Percentiles rank a stretch among this genome's conserved stretches.
phyloP scores from a whole-genome alignment of 371 early-diverging fungal genomes.

The Apophysomyces trapeziformis region DNA sequence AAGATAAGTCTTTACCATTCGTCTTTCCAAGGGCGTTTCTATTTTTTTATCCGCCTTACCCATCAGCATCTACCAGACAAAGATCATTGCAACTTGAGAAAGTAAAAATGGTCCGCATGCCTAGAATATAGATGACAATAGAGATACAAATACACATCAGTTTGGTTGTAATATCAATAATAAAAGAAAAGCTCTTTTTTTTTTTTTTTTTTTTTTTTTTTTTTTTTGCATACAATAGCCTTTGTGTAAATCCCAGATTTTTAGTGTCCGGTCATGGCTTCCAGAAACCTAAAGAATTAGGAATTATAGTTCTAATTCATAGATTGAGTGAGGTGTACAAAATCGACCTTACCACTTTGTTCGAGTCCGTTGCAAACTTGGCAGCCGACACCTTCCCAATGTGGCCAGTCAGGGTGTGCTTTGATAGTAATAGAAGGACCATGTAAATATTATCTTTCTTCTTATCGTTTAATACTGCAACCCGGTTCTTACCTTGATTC shows the following conservation, averaged over 20 bases:
- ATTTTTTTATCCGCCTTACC: slow-evolving; percentile 36
- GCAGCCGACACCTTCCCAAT: slow-evolving; percentile 92
- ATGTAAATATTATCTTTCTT: no score
- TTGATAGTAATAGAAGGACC: no score
- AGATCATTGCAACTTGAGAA: slow-evolving; percentile 95
- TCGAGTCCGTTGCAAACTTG: slow-evolving; percentile 80
- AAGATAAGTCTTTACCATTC: no score
- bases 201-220: neutral
- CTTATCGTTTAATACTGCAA: no score
- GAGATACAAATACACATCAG: no score
- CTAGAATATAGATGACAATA: no score
- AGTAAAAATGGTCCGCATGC: slow-evolving; percentile 88
- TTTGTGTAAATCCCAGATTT: slow-evolving; percentile 92
- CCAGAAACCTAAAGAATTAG: slow-evolving; percentile 79
- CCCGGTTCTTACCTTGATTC: slow-evolving; percentile 61
- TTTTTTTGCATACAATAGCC: slow-evolving; percentile 72
- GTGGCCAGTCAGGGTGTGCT: slow-evolving; percentile 96
- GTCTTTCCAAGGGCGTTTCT: no score
- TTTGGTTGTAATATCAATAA: no score
- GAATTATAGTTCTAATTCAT: no score
- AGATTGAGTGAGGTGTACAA: no score
- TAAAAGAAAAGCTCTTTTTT: no score
- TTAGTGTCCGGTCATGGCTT: slow-evolving; percentile 95
- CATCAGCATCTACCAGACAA: slow-evolving; percentile 81
- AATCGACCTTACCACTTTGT: slow-evolving; percentile 66